Evolutionary conservation across 2,329 filamentous ascomycete species (phyloP).

Genomic region (Calonectria henricotiae): DNA sequence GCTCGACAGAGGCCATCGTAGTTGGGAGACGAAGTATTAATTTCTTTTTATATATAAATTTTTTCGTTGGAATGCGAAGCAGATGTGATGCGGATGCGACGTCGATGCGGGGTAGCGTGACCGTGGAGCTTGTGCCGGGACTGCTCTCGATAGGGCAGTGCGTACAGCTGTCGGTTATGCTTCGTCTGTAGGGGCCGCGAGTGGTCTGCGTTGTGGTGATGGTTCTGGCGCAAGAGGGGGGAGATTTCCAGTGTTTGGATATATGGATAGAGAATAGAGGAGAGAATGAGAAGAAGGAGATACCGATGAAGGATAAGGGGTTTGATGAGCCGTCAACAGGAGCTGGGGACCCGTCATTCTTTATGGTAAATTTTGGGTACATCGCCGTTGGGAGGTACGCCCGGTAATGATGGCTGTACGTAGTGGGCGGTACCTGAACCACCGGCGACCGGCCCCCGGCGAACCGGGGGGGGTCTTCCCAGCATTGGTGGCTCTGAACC

Average conservation of each 20-base stretch:
- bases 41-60: conserved; percentile 39
- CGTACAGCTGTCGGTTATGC: conserved; percentile 51
- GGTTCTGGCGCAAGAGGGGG: conserved; percentile 19
- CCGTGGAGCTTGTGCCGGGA: conserved; percentile 51
- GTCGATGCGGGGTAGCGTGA: conserved; percentile 51
- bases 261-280: conserved; percentile 30
- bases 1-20: conserved; percentile 52
- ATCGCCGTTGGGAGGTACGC: conserved; percentile 45
- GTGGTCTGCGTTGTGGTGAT: conserved; percentile 36
- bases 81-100: conserved; percentile 46
- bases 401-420: conserved; percentile 41
- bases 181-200: conserved; percentile 45
- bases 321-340: conserved; percentile 50
- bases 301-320: conserved; percentile 36
- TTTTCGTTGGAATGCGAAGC: conserved; percentile 40
- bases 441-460: conserved; percentile 49
- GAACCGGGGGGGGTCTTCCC: conserved; percentile 51
- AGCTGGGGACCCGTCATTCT: conserved; percentile 49
- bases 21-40: conserved; percentile 34
- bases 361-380: conserved; percentile 51
- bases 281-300: conserved; percentile 41
- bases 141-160: conserved; percentile 49
- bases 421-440: conserved; percentile 51
- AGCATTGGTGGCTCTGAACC: conserved; percentile 39
- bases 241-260: background rate